phyloP scores from a whole-genome alignment of 352 stramenopile genomes.

The Pythium phragmitis region DNA sequence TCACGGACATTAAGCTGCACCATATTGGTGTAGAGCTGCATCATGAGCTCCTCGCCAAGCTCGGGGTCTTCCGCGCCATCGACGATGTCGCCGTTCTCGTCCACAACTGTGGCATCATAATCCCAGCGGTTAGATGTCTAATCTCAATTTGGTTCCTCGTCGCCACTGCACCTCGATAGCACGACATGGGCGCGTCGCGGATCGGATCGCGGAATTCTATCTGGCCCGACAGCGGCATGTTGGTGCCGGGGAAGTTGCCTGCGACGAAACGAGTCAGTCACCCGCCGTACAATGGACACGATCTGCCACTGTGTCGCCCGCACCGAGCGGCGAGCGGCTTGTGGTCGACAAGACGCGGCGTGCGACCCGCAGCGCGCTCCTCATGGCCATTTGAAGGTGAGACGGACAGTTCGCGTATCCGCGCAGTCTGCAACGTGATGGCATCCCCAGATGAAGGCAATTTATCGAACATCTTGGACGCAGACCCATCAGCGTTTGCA shows the following conservation, averaged over 20 bases:
- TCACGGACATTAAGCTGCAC: conserved; percentile 65
- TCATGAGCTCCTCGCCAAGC: conserved; percentile 73
- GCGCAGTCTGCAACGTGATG: conserved; percentile 1
- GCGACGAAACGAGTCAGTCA: neutral
- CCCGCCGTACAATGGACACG: no score
- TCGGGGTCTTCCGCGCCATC: conserved; percentile 67
- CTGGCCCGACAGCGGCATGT: conserved; percentile 87
- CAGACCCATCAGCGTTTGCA: conserved; percentile 2
- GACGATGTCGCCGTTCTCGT: conserved; percentile 81
- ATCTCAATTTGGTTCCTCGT: neutral
- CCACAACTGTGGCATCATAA: conserved; percentile 53
- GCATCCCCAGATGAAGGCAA: neutral
- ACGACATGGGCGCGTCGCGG: conserved; percentile 81
- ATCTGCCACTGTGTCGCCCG: neutral
- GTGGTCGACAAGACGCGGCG: conserved; percentile 25
- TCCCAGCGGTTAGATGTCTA: neutral
- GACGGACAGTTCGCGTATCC: neutral
- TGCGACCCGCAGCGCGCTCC: conserved; percentile 6
- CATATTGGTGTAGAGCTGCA: conserved; percentile 88
- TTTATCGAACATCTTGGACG: no score
- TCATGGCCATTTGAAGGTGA: neutral
- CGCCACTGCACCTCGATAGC: conserved; percentile 78
- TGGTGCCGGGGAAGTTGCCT: conserved; percentile 61
- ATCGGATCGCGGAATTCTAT: conserved; percentile 89
- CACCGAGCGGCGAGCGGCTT: neutral